phyloP scores from a whole-genome alignment of 202 grass and related monocot species.

The Zoysia matrella region DNA sequence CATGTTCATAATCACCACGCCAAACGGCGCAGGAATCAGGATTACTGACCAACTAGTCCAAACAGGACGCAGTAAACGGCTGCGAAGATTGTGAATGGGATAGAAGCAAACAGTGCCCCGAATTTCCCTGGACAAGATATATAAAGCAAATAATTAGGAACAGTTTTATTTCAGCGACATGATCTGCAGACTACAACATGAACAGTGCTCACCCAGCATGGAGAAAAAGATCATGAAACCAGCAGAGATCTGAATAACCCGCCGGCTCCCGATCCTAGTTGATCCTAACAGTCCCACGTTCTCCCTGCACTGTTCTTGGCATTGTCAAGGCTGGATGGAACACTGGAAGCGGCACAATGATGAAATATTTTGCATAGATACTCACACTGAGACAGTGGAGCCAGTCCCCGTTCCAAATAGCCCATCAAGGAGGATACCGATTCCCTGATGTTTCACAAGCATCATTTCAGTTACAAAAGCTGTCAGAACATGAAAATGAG shows the following conservation, averaged over 20 bases:
- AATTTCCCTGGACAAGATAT: constrained; percentile 74
- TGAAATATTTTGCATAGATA: neutral
- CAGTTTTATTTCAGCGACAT: neutral
- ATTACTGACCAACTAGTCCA: constrained; percentile 82
- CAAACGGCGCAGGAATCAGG: constrained; percentile 20
- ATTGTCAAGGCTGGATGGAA: constrained; percentile 18
- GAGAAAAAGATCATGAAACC: constrained; percentile 99
- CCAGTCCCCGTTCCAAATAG: constrained; percentile 89
- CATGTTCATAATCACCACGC: neutral
- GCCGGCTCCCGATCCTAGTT: constrained; percentile 90
- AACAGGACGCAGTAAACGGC: constrained; percentile 92
- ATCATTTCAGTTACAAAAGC: constrained; percentile 34
- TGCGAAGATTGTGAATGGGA: constrained; percentile 93
- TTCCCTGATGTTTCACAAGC: constrained; percentile 60
- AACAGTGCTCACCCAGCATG: constrained; percentile 69
- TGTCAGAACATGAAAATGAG: too few relatives aligned
- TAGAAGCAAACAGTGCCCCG: constrained; percentile 90
- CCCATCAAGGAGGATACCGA: constrained; percentile 81
- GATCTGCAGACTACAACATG: constrained; percentile 16
- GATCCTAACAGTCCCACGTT: constrained; percentile 95
- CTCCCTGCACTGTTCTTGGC: constrained; percentile 59
- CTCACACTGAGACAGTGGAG: constrained; percentile 95
- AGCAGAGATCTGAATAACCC: constrained; percentile 92
- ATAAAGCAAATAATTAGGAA: neutral
- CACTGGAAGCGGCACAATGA: neutral